These are phyloP conservation scores for Rhodamnia argentea DNA, from an alignment of 345 rosid genomes.

Conservation along the genomic window DNA sequence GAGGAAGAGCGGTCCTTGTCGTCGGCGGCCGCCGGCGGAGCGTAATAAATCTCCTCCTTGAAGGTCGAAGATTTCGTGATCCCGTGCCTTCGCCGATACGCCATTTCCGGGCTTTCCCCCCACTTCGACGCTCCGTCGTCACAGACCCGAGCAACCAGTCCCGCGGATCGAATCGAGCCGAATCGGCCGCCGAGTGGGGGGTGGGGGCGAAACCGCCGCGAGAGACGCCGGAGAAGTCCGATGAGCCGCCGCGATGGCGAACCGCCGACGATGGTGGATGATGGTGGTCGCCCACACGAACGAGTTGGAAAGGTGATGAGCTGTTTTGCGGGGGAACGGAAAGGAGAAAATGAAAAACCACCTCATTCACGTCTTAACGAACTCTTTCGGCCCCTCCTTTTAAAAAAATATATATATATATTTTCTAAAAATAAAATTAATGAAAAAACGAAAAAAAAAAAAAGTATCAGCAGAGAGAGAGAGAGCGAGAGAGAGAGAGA, in stretches of 20 bases:
- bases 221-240: background rate
- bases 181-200: background rate
- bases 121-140: background rate
- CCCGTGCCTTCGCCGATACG: conserved; percentile 91
- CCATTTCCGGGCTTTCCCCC: conserved; percentile 30
- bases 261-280: background rate
- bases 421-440: background rate
- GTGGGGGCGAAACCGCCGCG: background rate
- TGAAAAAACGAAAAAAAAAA: background rate
- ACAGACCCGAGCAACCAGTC: background rate
- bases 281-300: background rate
- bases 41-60: conserved; percentile 52
- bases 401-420: too few species aligned
- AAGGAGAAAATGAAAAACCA: background rate
- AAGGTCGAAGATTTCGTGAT: conserved; percentile 64
- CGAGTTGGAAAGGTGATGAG: background rate
- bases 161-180: background rate
- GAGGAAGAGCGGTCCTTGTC: conserved; percentile 27
- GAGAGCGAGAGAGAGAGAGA: background rate
- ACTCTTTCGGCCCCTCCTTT: background rate
- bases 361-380: background rate
- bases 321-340: background rate
- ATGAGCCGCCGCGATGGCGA: background rate
- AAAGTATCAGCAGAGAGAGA: background rate
- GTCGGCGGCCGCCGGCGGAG: conserved; percentile 20